Base-by-base conservation (phyloP, 495 filamentous ascomycete genomes). In the Annulohypoxylon maeteangense region DNA sequence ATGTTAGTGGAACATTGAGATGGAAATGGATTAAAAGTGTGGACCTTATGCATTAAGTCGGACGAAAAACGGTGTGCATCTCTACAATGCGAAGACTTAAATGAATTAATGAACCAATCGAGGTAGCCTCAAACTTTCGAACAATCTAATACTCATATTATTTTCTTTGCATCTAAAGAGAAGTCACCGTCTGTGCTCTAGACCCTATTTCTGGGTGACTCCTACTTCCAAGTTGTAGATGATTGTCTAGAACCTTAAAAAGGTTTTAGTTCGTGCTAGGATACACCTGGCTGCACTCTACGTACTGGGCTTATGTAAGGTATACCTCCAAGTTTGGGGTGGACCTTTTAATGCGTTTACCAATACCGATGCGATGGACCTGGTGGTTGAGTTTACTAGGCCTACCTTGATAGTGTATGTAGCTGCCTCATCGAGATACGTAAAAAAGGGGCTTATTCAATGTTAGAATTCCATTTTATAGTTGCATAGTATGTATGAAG, bases 11-110 rank as follows among this genome's bases (percentile, higher is more conserved):
- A 65, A 47, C 23, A 18, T 20, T 42, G 36, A 45, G 36, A 22
- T 55, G 36, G 23, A 64, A 36, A 45, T 40, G 16, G 20, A 44
- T 16, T 44, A 29, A 36, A 20, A 23, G 40, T 56, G 12, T n/a
- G 16, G 42, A 32, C 18, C 29, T 27, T 67, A 59, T 67, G 64
- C 64, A 34, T 60, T 59, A 51, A 64, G 25, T 58, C 22, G 29
- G 29, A 40, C 31, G 25, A 67, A 23, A 36, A 62, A 67, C 68
- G 62, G 63, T 67, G 63, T 71, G 68, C 58, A 67, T 36, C 20
- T 67, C 23, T 48, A 53, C 29, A 65, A 71, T 53, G 38, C 45
- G 60, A 62, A 40, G 40, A 25, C 20, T 22, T 40, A 61, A 71
- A 56, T 22, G 55, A 70, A 31, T 48, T 58, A 27, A 61, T 65